These are phyloP conservation scores for Solanum chacoense DNA, from an alignment of 305 asterid genomes.

Conservation along the genomic window DNA sequence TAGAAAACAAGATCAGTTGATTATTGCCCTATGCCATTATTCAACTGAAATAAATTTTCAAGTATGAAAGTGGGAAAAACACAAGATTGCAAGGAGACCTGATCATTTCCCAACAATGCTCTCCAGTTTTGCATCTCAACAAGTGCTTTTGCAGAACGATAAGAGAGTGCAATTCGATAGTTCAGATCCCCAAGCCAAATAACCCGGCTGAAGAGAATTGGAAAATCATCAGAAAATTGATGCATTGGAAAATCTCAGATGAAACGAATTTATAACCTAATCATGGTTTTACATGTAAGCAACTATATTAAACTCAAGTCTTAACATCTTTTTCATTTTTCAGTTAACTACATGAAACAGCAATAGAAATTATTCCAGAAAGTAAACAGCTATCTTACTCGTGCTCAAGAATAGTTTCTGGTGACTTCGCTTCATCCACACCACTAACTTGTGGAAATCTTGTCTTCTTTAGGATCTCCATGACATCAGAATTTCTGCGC, in stretches of 20 bases:
- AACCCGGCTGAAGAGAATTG: conserved; percentile 14
- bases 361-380: neutral
- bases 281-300: neutral
- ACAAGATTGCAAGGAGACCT: conserved; percentile 8
- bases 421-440: conserved; percentile 9
- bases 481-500: conserved; percentile 21
- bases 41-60: neutral
- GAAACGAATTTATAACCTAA: neutral
- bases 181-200: conserved; percentile 30
- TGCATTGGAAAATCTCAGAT: neutral
- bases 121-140: conserved; percentile 34
- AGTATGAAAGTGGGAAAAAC: neutral
- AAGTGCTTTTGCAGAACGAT: conserved; percentile 24
- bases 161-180: conserved; percentile 20
- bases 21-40: neutral
- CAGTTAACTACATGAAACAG: neutral
- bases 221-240: neutral
- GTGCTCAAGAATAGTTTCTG: conserved; percentile 21
- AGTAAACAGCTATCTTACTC: conserved; percentile 13
- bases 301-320: neutral
- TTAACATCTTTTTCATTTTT: neutral
- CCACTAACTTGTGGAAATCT: conserved; percentile 20
- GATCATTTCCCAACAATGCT: conserved; percentile 24
- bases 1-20: neutral
- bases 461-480: conserved; percentile 24